Percentiles rank a stretch among this genome's conserved stretches.
phyloP scores from a whole-genome alignment of 331 rosid species.

The Telfairia occidentalis region DNA sequence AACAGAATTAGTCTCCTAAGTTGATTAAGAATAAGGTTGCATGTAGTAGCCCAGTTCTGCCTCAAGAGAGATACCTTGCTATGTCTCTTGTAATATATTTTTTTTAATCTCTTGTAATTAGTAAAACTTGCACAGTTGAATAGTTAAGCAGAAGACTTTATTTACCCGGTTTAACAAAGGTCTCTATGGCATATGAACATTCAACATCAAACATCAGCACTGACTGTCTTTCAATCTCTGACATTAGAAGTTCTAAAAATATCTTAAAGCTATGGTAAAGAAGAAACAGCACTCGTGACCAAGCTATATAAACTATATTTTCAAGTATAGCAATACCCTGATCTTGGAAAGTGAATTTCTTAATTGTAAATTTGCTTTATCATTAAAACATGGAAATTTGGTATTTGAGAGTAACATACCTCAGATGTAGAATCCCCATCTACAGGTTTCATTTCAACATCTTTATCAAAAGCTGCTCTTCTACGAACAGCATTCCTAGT shows the following conservation, averaged over 20 bases:
- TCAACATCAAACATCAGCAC: not conserved
- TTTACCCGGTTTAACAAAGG: not conserved
- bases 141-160: no score
- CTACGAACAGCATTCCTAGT: slow-evolving; percentile 84
- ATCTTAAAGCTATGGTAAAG: not conserved
- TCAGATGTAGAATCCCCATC: slow-evolving; percentile 84
- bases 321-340: not conserved
- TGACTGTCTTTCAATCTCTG: not conserved
- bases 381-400: not conserved
- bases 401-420: slow-evolving; percentile 30
- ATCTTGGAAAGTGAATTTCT: not conserved
- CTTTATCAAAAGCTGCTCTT: slow-evolving; percentile 73
- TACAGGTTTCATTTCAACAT: slow-evolving; percentile 49
- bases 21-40: no score
- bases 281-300: not conserved
- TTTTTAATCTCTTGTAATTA: no score
- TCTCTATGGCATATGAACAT: not conserved
- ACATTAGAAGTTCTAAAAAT: not conserved
- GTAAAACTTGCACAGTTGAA: no score
- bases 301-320: not conserved
- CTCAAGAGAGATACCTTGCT: no score
- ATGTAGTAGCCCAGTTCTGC: no score
- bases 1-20: no score
- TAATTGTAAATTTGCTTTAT: not conserved
- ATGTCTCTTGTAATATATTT: no score